Evolutionary conservation across 805 yeast genomes (phyloP), one percentile per base, ranked within the genome.

Genomic region (Candida qinlingensis): DNA sequence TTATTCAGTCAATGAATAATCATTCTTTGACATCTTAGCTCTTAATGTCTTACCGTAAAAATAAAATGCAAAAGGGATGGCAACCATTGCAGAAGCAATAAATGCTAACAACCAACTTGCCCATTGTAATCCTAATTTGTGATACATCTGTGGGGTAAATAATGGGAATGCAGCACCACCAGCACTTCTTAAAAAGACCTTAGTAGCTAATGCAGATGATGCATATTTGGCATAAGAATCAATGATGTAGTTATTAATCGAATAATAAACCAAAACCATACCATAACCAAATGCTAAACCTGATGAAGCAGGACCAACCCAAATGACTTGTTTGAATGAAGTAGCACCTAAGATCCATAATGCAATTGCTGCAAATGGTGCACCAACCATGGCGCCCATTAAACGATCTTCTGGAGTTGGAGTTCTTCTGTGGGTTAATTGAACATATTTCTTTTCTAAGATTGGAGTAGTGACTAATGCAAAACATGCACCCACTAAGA

Each of bases 101-200:
- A 86, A 86, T 0, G 90, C 92, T 61, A 86, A 70, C 51, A 86
- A 71, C 82, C 85, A 86, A 58, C 83, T 76, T 26, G 90, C 95
- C 94, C 94, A 86, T 54, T 82, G 83, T 45, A 86, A 69, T 5
- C 92, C 92, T 59, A 86, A 67, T 46, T 72, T 79, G 52, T 78
- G 77, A 64, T 85, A 86, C 92, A 86, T 85, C 67, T 85, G 92
- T 37, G 81, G 79, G n/a, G 86, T 80, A 63, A 86, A 85, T 56
- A 86, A 71, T 51, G 92, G 91, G 76, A 86, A 85, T 0, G 90
- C 92, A 29, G 90, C 92, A 71, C 94, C 95, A 60, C 90, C 91
- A 25, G 89, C 85, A 57, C 85, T 76, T 73, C 95, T 77, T 57
- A 86, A 70, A 59, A 86, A 85, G 31, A 85, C 92, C 63, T 86